Evolutionary conservation across 768 basidiomycete species (phyloP).

Genomic region (Fomitopsis serialis): DNA sequence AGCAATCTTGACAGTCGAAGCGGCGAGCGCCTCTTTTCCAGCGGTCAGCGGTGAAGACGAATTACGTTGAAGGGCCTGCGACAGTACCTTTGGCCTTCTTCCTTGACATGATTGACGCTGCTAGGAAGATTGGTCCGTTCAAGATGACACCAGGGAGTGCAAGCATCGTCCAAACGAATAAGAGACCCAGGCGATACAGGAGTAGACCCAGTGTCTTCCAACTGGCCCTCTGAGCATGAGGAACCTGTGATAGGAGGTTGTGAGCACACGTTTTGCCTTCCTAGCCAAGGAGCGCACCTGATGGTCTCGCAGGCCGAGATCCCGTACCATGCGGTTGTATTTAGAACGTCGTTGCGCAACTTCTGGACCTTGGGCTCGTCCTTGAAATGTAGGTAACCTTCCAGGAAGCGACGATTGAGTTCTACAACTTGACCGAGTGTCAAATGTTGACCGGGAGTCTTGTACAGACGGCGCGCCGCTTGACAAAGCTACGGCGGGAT

Average conservation of each 20-base stretch:
- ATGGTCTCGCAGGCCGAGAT: constrained; percentile 91
- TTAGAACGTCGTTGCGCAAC: constrained; percentile 72
- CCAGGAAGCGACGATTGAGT: constrained; percentile 86
- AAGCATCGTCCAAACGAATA: constrained; percentile 76
- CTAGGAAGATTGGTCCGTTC: constrained; percentile 89
- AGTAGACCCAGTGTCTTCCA: constrained; percentile 87
- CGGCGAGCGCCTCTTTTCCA: constrained; percentile 83
- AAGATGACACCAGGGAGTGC: constrained; percentile 88
- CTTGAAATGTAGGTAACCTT: constrained; percentile 90
- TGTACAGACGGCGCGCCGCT: constrained; percentile 89
- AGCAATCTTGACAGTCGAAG: constrained; percentile 90
- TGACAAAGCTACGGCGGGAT: constrained; percentile 71
- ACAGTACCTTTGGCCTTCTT: constrained; percentile 78
- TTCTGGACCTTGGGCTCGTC: constrained; percentile 86
- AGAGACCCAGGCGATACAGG: constrained; percentile 72
- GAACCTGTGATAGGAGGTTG: constrained; percentile 50
- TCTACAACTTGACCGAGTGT: constrained; percentile 96
- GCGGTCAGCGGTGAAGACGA: background rate
- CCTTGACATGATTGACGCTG: constrained; percentile 83
- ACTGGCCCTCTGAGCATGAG: constrained; percentile 75
- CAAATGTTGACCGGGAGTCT: constrained; percentile 89
- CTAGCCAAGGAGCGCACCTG: constrained; percentile 50
- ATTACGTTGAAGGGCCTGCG: background rate
- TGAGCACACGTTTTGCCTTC: background rate
- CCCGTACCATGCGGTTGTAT: constrained; percentile 84